Conservation (phyloP, 1,284 basidiomycete genomes). For the Ceratobasidium sp. region DNA sequence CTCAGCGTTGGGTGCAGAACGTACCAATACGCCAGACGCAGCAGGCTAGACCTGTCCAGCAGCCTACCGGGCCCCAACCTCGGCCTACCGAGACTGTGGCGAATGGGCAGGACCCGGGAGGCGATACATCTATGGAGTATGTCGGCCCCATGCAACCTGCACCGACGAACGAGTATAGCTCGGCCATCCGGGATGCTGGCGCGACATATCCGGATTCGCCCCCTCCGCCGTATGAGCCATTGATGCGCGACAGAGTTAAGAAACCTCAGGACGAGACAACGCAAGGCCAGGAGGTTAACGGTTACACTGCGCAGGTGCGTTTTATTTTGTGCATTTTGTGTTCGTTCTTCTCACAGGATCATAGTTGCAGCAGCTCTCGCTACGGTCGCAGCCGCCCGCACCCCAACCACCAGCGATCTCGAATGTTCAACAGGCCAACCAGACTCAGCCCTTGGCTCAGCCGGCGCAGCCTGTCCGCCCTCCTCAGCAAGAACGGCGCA, state of each 20-base stretch:
- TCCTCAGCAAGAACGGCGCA: slow-evolving; percentile 5
- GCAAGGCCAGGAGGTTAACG: slow-evolving; percentile 30
- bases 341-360: slow-evolving; percentile 1
- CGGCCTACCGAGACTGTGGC: neutral
- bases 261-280: neutral
- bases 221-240: slow-evolving; percentile 37
- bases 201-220: slow-evolving; percentile 27
- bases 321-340: neutral
- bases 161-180: slow-evolving; percentile 2
- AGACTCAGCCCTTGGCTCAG: slow-evolving; percentile 14
- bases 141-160: neutral
- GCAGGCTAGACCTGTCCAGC: neutral
- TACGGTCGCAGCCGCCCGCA: slow-evolving; percentile 30
- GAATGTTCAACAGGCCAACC: neutral
- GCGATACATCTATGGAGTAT: slow-evolving; percentile 31
- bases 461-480: slow-evolving; percentile 13
- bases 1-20: slow-evolving; percentile 11
- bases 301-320: slow-evolving; percentile 36
- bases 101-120: neutral
- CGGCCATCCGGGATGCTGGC: slow-evolving; percentile 7
- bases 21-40: neutral
- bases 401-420: slow-evolving; percentile 22
- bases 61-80: neutral
- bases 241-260: slow-evolving; percentile 19
- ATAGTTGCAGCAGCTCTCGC: slow-evolving; percentile 31